Conservation (phyloP, 2,329 filamentous ascomycete genomes). For the Ceratocystiopsis sp. region DNA sequence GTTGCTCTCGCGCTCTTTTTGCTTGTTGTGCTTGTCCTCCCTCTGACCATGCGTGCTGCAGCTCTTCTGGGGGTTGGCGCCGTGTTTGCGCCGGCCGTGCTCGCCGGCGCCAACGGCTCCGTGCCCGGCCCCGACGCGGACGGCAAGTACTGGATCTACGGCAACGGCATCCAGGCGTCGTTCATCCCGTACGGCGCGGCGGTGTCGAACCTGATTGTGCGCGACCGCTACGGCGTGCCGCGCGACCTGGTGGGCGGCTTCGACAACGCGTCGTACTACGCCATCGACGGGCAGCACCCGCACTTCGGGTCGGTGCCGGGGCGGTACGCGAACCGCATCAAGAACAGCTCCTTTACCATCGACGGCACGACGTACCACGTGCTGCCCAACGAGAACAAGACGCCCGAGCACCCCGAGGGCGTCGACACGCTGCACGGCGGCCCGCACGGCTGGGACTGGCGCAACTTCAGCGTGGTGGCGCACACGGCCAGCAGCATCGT, state of each 20-base stretch:
- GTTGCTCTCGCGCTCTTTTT: too few species aligned
- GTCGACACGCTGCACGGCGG: conserved; percentile 53
- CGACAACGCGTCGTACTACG: conserved; percentile 60
- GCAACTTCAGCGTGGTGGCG: conserved; percentile 61
- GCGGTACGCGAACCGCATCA: conserved; percentile 67
- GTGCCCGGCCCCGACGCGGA: conserved; percentile 29
- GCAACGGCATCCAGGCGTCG: conserved; percentile 45
- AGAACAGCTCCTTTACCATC: conserved; percentile 55
- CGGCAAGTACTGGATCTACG: conserved; percentile 57
- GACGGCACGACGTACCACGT: conserved; percentile 45
- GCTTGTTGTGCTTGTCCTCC: neutral
- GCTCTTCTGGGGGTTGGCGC: neutral
- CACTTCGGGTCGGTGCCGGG: conserved; percentile 60
- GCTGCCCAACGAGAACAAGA: conserved; percentile 45
- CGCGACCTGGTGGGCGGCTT: conserved; percentile 59
- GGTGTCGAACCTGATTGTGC: conserved; percentile 53
- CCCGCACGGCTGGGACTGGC: conserved; percentile 56
- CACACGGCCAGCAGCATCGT: conserved; percentile 52
- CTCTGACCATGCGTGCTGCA: neutral
- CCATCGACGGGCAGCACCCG: conserved; percentile 44
- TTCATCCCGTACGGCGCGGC: conserved; percentile 64
- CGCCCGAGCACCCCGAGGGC: conserved; percentile 29
- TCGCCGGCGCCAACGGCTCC: neutral
- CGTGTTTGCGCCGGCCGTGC: neutral
- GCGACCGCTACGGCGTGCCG: conserved; percentile 48